Evolutionary conservation across 495 filamentous ascomycete species (phyloP).

Genomic region (Tuber borchii): DNA sequence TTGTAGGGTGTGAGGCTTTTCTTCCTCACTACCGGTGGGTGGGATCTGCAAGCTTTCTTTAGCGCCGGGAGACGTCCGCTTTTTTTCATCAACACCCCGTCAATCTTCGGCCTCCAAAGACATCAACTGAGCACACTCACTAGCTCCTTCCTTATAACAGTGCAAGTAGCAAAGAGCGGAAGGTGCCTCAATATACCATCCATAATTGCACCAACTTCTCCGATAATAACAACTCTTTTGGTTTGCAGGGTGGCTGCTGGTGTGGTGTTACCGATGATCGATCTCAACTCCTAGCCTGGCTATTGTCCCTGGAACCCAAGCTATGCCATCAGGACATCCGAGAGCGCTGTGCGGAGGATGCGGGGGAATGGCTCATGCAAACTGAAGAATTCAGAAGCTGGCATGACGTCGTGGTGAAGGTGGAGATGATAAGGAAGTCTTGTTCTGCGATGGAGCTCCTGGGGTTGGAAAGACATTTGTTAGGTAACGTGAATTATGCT

Average conservation of each 20-base stretch:
- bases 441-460: too few relatives aligned
- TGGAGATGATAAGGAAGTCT: too few relatives aligned
- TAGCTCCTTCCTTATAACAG: neutral
- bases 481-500: too few relatives aligned
- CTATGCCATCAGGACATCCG: neutral
- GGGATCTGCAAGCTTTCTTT: neutral
- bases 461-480: too few relatives aligned
- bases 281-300: neutral
- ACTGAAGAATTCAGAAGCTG: neutral
- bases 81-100: neutral
- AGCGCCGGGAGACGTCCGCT: neutral
- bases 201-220: neutral
- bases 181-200: neutral
- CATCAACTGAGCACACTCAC: neutral
- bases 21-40: neutral
- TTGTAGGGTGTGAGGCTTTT: neutral
- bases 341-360: neutral
- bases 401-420: too few relatives aligned
- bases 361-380: neutral
- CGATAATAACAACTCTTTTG: neutral
- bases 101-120: neutral
- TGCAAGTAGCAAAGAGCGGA: neutral
- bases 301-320: neutral
- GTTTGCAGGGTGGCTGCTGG: neutral
- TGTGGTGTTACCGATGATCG: neutral